Evolutionary conservation across 1,284 basidiomycete species (phyloP).

Genomic region (Leucoagaricus sp.): DNA sequence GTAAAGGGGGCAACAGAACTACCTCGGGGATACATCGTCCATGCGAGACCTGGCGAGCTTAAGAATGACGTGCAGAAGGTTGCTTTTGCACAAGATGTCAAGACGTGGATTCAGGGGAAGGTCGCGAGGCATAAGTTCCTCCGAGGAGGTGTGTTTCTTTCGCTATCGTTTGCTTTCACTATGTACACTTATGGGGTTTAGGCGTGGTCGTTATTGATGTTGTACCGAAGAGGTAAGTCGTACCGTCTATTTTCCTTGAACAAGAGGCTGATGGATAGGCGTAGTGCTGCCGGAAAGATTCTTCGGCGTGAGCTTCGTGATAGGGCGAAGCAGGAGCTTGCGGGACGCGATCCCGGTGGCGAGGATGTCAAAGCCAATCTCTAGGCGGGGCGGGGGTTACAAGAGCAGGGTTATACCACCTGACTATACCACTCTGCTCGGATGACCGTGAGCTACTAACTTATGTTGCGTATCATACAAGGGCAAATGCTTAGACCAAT

Average conservation of each 20-base stretch:
- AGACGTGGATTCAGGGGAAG: constrained; percentile 60
- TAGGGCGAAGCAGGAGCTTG: constrained; percentile 51
- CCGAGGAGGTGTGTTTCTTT: constrained; percentile 47
- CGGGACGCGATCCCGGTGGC: constrained; percentile 35
- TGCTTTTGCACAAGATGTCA: constrained; percentile 50
- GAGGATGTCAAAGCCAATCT: constrained; percentile 32
- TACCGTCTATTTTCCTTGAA: not conserved
- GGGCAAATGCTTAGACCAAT: no score
- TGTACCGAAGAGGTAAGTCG: constrained; percentile 66
- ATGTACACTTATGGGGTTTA: constrained; percentile 18
- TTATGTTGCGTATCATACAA: not conserved
- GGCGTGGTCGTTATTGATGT: constrained; percentile 55
- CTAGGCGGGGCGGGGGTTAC: constrained; percentile 20
- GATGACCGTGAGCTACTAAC: not conserved
- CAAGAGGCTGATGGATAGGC: not conserved
- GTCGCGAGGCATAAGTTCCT: constrained; percentile 70
- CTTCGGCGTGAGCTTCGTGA: constrained; percentile 63
- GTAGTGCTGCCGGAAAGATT: constrained; percentile 73
- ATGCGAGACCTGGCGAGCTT: constrained; percentile 39
- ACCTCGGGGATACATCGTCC: constrained; percentile 79
- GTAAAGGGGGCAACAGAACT: constrained; percentile 72
- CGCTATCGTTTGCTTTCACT: no score
- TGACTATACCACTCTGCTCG: not conserved
- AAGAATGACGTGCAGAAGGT: constrained; percentile 37
- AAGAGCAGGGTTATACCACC: no score